These are phyloP conservation scores for Neofusicoccum parvum DNA, from an alignment of 2,329 filamentous ascomycete genomes.

Conservation along the genomic window DNA sequence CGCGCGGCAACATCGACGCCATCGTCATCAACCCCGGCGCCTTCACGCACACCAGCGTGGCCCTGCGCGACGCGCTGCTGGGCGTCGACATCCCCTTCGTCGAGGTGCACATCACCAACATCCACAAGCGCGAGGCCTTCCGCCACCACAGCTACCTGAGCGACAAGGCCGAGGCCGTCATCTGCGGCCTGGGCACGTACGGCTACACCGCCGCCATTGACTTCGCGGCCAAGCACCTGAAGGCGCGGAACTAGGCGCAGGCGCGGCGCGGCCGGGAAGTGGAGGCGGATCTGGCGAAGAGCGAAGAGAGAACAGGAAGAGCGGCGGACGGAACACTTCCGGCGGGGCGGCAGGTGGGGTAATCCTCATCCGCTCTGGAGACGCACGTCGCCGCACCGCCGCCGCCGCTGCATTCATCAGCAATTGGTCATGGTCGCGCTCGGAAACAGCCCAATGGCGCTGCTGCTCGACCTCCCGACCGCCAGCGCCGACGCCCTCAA, in stretches of 20 bases:
- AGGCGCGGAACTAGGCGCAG: constrained; percentile 13
- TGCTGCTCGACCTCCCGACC: not conserved
- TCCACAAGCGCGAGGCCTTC: constrained; percentile 70
- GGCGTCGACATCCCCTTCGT: constrained; percentile 73
- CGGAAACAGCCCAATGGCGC: not conserved
- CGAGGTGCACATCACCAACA: constrained; percentile 76
- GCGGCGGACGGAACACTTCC: constrained; percentile 10
- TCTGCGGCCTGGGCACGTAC: constrained; percentile 64
- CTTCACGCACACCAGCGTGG: constrained; percentile 75
- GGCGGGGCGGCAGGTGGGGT: constrained; percentile 6
- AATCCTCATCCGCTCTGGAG: no score
- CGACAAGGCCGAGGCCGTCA: constrained; percentile 74
- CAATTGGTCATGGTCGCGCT: constrained; percentile 1
- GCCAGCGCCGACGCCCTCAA: not conserved
- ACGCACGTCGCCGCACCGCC: no score
- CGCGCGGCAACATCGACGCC: constrained; percentile 61
- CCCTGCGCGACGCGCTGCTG: constrained; percentile 71
- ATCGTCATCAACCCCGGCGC: constrained; percentile 77
- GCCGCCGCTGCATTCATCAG: constrained; percentile 8
- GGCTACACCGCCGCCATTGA: constrained; percentile 52
- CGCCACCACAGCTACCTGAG: constrained; percentile 71
- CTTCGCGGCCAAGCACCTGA: constrained; percentile 40
- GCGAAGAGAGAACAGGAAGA: no score
- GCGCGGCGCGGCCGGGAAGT: not conserved
- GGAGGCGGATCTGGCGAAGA: not conserved